phyloP scores from a whole-genome alignment of 2,329 filamentous ascomycete genomes.

The Podosphaera xanthii region DNA sequence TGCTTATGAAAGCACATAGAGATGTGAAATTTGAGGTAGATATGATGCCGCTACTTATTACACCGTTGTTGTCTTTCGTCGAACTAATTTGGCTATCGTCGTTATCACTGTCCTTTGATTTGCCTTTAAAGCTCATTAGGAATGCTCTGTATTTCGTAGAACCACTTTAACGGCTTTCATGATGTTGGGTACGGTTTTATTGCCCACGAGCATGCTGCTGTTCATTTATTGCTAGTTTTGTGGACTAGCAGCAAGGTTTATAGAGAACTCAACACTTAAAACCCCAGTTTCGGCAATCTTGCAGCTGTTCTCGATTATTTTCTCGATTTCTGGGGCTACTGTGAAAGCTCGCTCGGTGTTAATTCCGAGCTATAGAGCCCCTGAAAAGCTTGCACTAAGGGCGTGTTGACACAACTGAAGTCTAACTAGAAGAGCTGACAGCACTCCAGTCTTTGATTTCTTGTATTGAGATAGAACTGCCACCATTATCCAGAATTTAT shows the following conservation, averaged over 20 bases:
- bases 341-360: background rate
- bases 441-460: background rate
- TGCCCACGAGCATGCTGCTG: background rate
- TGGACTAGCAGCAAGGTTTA: background rate
- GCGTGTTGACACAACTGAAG: background rate
- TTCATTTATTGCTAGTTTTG: background rate
- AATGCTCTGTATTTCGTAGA: background rate
- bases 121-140: background rate
- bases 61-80: background rate
- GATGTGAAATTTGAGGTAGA: background rate
- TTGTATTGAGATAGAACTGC: background rate
- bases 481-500: background rate
- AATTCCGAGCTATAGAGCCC: background rate
- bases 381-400: background rate
- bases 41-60: background rate
- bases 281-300: background rate
- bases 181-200: background rate
- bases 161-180: background rate
- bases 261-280: background rate
- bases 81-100: background rate
- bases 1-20: background rate
- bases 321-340: background rate
- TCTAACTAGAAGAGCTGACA: background rate
- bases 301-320: background rate
- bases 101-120: background rate